Evolutionary conservation across 805 yeast genomes (phyloP).

Genomic region (Kodamaea neixiangensis): DNA sequence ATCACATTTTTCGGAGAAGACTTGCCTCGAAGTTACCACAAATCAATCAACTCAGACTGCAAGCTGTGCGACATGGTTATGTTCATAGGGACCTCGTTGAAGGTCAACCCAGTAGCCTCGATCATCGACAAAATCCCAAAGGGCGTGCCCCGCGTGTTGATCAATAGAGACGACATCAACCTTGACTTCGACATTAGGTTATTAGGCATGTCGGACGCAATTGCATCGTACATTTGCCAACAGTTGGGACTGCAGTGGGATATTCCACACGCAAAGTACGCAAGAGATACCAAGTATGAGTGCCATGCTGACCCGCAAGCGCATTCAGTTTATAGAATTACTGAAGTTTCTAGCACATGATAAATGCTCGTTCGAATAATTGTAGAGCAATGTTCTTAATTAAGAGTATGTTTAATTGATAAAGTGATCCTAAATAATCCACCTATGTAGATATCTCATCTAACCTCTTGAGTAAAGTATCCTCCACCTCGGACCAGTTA

Average conservation of each 20-base stretch:
- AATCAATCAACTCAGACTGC: constrained; percentile 49
- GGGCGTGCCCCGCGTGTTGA: constrained; percentile 38
- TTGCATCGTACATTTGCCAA: constrained; percentile 34
- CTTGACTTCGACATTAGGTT: constrained; percentile 42
- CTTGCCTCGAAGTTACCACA: constrained; percentile 48
- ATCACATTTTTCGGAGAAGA: constrained; percentile 83
- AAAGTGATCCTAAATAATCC: neutral
- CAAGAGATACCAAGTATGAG: neutral
- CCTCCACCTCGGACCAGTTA: constrained; percentile 67
- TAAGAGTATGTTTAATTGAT: neutral
- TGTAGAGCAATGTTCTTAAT: too few species aligned
- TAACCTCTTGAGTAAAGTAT: constrained; percentile 15
- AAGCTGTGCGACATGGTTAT: constrained; percentile 73
- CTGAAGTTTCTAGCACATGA: neutral
- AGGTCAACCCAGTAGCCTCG: constrained; percentile 55
- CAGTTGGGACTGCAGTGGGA: constrained; percentile 18
- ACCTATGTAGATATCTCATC: constrained; percentile 10
- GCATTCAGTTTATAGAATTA: neutral
- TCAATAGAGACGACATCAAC: constrained; percentile 40
- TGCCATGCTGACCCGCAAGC: neutral
- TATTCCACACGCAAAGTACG: constrained; percentile 12
- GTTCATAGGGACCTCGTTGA: constrained; percentile 82
- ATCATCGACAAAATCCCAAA: constrained; percentile 37
- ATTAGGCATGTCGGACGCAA: constrained; percentile 44
- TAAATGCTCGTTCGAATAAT: neutral